Percentiles rank a stretch among this genome's conserved stretches.
phyloP scores from a whole-genome alignment of 2,329 filamentous ascomycete genomes.

The Tolypocladium album region DNA sequence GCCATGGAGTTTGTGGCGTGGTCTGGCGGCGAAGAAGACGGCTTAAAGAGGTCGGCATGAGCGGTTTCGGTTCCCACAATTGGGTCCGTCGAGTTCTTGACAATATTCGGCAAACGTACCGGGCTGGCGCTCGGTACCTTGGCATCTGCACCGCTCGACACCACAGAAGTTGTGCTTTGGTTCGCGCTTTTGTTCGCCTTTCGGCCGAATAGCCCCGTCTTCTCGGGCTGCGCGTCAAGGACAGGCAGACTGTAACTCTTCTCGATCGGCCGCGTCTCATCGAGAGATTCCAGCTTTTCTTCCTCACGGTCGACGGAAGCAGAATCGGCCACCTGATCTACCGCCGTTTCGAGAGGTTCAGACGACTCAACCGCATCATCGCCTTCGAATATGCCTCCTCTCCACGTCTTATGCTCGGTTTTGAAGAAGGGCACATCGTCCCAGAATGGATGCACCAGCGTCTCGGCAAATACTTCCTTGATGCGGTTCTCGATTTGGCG shows the following conservation, averaged over 20 bases:
- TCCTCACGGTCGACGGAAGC: constrained; percentile 36
- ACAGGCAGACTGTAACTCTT: constrained; percentile 43
- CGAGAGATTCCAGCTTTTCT: constrained; percentile 24
- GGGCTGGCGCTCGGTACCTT: constrained; percentile 27
- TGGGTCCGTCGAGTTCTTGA: constrained; percentile 45
- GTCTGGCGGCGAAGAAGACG: constrained; percentile 43
- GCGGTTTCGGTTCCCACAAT: constrained; percentile 56
- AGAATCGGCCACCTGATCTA: constrained; percentile 31
- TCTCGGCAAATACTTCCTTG: constrained; percentile 87
- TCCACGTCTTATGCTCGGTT: constrained; percentile 65
- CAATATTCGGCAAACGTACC: constrained; percentile 21
- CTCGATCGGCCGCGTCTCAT: constrained; percentile 36
- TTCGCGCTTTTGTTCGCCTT: constrained; percentile 29
- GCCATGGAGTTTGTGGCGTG: constrained; percentile 57
- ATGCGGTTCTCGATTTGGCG: constrained; percentile 92
- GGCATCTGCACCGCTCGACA: constrained; percentile 37
- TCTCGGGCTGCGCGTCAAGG: constrained; percentile 22
- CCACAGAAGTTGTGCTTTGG: constrained; percentile 23
- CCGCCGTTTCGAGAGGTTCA: constrained; percentile 9
- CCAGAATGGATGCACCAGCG: constrained; percentile 87
- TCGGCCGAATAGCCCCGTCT: constrained; percentile 38
- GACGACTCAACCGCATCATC: constrained; percentile 33
- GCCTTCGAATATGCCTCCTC: constrained; percentile 71
- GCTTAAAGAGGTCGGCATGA: constrained; percentile 53
- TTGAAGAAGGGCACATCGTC: constrained; percentile 88